A percentile compares a stretch with the other conserved stretches of the same genome.
Conservation (phyloP, 2,329 filamentous ascomycete genomes). For the Scytalidium lignicola region DNA sequence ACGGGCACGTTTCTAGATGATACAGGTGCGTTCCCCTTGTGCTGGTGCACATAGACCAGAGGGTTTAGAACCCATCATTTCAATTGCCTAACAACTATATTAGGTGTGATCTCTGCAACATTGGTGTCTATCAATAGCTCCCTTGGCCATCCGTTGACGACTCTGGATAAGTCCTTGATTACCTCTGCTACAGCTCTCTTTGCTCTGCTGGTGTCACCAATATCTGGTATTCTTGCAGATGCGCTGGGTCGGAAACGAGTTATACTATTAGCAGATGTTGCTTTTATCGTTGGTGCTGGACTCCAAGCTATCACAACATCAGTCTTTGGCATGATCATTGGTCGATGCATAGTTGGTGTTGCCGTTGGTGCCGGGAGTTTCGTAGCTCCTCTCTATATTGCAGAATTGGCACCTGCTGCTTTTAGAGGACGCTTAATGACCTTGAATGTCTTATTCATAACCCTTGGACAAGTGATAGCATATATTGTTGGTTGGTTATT, state of each 20-base stretch:
- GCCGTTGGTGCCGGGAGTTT: conserved; percentile 75
- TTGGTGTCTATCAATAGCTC: conserved; percentile 58
- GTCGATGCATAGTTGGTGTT: conserved; percentile 64
- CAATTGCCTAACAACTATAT: conserved; percentile 51
- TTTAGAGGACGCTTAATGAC: conserved; percentile 78
- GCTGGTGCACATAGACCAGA: neutral
- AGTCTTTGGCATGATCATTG: conserved; percentile 61
- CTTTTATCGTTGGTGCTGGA: conserved; percentile 65
- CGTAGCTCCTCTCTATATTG: conserved; percentile 82
- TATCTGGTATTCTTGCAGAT: conserved; percentile 61
- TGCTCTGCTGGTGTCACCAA: conserved; percentile 58
- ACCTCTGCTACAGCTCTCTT: conserved; percentile 65
- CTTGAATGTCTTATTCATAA: conserved; percentile 77
- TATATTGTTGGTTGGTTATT: conserved; percentile 81
- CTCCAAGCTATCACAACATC: conserved; percentile 55
- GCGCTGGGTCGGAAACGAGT: conserved; percentile 55
- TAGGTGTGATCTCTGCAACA: conserved; percentile 61
- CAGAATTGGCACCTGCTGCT: conserved; percentile 73
- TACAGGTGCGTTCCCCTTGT: conserved; percentile 6
- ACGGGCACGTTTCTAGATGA: conserved; percentile 16
- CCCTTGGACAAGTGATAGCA: conserved; percentile 81
- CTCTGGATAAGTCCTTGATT: conserved; percentile 64
- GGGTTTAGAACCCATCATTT: neutral
- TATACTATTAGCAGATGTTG: conserved; percentile 57
- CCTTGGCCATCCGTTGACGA: conserved; percentile 50